These are phyloP conservation scores for Kalmusia sp. DNA, from an alignment of 2,329 filamentous ascomycete genomes.

Conservation along the genomic window DNA sequence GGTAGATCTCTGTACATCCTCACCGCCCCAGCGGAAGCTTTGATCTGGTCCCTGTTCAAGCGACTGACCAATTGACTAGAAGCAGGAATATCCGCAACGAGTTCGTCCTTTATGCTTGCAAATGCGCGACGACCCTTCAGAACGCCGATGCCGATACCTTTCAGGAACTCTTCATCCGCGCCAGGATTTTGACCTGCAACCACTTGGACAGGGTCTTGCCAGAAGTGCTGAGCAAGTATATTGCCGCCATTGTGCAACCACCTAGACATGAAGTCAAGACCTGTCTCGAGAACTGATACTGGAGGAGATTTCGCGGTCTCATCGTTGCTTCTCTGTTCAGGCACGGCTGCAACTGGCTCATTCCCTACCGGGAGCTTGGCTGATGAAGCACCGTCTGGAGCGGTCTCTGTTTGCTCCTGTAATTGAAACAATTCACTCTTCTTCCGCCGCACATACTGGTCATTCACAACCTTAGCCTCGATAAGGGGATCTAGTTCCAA, in stretches of 20 bases:
- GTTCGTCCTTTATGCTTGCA: slow-evolving; percentile 31
- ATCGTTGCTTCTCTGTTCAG: not conserved
- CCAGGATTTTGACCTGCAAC: slow-evolving; percentile 6
- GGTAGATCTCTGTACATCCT: slow-evolving; percentile 1
- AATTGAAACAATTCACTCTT: slow-evolving; percentile 26
- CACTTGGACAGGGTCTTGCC: slow-evolving; percentile 38
- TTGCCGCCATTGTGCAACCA: slow-evolving; percentile 37
- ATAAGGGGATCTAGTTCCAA: slow-evolving; percentile 27
- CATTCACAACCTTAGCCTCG: slow-evolving; percentile 35
- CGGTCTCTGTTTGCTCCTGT: slow-evolving; percentile 7
- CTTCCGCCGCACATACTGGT: slow-evolving; percentile 36
- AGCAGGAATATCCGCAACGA: slow-evolving; percentile 34
- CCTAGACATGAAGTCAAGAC: slow-evolving; percentile 36
- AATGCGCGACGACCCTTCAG: slow-evolving; percentile 31
- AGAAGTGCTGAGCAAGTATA: slow-evolving; percentile 36
- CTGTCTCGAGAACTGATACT: slow-evolving; percentile 26
- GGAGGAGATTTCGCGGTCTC: not conserved
- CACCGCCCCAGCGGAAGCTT: slow-evolving; percentile 11
- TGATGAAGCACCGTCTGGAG: not conserved
- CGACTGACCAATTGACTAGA: slow-evolving; percentile 31
- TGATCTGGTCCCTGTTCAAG: slow-evolving; percentile 33
- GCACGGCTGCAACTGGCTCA: not conserved
- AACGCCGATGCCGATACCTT: slow-evolving; percentile 28
- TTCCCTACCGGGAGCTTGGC: not conserved
- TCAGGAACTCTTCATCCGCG: slow-evolving; percentile 8